Base-by-base conservation (phyloP, 2,329 filamentous ascomycete species). In the Hirsutella thompsonii region DNA sequence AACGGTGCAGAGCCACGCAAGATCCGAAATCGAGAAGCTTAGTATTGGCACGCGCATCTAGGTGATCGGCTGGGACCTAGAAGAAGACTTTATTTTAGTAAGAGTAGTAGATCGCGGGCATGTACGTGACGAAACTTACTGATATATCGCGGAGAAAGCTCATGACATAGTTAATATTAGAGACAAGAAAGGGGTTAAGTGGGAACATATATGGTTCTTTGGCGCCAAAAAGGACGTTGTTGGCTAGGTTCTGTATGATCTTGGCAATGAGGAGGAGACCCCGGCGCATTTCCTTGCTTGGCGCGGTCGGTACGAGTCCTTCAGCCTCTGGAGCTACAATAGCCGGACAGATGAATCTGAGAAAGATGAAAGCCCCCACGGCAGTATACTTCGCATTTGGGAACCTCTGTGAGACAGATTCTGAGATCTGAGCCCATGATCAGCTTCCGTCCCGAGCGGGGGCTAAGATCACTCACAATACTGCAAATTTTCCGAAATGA, bases 181-280 rank as follows among this genome's bases (percentile, higher is more conserved):
- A 68, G 1, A 77, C 76, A 19, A 83, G 58, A 45, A 83, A 83
- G 43, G 80, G 72, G 52, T 83, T 83, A 19, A 83, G 60, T 2
- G 79, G 76, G 46, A 76, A 80, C 80, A 83, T 83, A 52, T 81
- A 83, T 3, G 77, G 75, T 52, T 83, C 79, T 55, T 83, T 83
- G 28, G 77, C 76, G 4, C 80, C 79, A 48, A 83, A 83, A 2
- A 83, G 63, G 21, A 83, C 79, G 43, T 83, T 83, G 50, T 83
- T 83, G 29, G 79, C 80, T 29, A 83, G 63, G 51, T 82, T 83
- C 49, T 83, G 80, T 19, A 83, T 73, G 43, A 83, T 74, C 53
- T 83, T 83, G 38, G 80, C 79, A 48, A 83, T 83, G 26, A 83
- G 66, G 23, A 83, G 65, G 5, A 83, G 64, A 4, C 79, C 79